Evolutionary conservation across 768 basidiomycete genomes (phyloP).

Genomic region (Mycena floridula): DNA sequence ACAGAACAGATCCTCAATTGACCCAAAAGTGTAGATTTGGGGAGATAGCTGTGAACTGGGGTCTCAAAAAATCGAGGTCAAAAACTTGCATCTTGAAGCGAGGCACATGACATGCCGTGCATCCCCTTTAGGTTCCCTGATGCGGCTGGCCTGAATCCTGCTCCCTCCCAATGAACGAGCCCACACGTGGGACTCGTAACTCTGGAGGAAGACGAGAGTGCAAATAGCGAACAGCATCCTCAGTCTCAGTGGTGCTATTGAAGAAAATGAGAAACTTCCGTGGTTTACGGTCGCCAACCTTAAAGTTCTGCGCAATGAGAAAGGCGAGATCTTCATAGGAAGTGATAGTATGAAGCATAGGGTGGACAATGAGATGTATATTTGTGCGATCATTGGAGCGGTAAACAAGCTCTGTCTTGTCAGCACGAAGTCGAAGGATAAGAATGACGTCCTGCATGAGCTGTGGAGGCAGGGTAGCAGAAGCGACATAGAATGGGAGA

Average conservation of each 20-base stretch:
- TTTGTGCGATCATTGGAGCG: conserved; percentile 27
- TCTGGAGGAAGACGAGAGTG: background rate
- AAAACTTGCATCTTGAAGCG: no score
- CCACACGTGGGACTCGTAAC: conserved; percentile 5
- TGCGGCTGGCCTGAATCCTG: no score
- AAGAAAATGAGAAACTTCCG: conserved; percentile 21
- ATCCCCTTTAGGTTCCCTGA: no score
- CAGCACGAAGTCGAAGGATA: conserved; percentile 13
- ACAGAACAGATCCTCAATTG: no score
- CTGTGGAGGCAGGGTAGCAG: conserved; percentile 24
- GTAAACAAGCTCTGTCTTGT: conserved; percentile 8
- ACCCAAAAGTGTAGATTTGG: no score
- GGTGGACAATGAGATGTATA: conserved; percentile 18
- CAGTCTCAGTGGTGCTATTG: conserved; percentile 12
- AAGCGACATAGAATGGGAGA: conserved; percentile 24
- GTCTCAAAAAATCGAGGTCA: no score
- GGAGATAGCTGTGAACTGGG: no score
- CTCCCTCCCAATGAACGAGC: no score
- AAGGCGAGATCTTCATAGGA: conserved; percentile 20
- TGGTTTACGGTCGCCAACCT: background rate
- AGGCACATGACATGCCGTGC: no score
- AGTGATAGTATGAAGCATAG: conserved; percentile 11
- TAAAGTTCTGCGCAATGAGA: conserved; percentile 12
- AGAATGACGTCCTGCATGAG: conserved; percentile 16
- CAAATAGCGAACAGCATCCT: conserved; percentile 4